Evolutionary conservation across 1,139 yeast species (phyloP).

Genomic region (Dujonia santamariae): DNA sequence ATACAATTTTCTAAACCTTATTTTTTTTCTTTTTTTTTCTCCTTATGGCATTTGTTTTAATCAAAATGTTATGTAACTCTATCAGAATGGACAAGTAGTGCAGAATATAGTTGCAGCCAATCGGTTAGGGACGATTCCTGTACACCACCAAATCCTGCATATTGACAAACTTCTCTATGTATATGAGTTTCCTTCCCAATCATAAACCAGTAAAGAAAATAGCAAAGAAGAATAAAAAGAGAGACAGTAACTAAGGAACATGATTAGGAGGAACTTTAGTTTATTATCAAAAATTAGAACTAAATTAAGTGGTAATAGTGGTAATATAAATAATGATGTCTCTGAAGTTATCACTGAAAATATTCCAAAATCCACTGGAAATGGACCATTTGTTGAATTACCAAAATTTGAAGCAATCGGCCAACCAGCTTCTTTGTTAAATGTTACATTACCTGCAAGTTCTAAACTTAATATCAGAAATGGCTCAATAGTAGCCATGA

Average conservation of each 20-base stretch:
- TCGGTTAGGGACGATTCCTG: not conserved
- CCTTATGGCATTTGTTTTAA: no score
- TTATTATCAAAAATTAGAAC: conserved; percentile 5
- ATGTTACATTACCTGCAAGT: conserved; percentile 33
- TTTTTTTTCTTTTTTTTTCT: no score
- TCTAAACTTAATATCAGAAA: conserved; percentile 29
- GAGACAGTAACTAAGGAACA: no score
- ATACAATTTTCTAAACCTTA: no score
- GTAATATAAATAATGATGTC: conserved; percentile 10
- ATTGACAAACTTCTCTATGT: no score
- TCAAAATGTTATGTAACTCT: no score
- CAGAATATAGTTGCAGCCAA: no score
- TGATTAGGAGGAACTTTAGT: conserved; percentile 4
- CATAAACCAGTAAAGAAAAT: no score
- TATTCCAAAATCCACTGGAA: conserved; percentile 25
- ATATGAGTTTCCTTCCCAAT: no score
- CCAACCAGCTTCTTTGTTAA: conserved; percentile 26
- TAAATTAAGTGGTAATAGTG: no score
- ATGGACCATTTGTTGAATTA: conserved; percentile 40
- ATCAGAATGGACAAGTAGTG: no score
- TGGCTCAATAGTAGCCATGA: conserved; percentile 33
- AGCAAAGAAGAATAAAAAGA: no score
- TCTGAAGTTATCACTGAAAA: conserved; percentile 12
- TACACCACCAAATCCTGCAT: not conserved
- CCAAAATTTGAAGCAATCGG: conserved; percentile 30